Evolutionary conservation across 1,284 basidiomycete genomes (phyloP).

Genomic region (Phlebopus sp.): DNA sequence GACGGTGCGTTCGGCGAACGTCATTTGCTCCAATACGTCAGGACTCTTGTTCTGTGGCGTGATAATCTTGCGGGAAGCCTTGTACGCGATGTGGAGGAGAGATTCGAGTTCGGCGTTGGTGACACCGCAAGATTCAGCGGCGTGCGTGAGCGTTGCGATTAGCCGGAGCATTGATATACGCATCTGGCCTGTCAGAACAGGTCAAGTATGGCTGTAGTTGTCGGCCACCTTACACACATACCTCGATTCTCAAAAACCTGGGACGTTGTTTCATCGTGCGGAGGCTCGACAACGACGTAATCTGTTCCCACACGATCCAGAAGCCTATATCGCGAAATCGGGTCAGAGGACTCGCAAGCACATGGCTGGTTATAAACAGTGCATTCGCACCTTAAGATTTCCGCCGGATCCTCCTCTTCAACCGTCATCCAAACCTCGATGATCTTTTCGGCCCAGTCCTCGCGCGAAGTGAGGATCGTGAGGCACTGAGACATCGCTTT

Average conservation of each 20-base stretch:
- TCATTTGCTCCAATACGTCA: background rate
- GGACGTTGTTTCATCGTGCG: slow-evolving; percentile 11
- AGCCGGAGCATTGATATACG: slow-evolving; percentile 22
- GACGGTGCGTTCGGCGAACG: slow-evolving; percentile 13
- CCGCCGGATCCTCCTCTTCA: slow-evolving; percentile 11
- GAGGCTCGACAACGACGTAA: slow-evolving; percentile 13
- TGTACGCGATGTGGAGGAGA: slow-evolving; percentile 25
- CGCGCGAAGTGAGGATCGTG: slow-evolving; percentile 10
- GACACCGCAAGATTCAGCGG: slow-evolving; percentile 15
- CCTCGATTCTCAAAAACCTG: slow-evolving; percentile 23
- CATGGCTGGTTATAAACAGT: background rate
- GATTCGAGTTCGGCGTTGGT: slow-evolving; percentile 22
- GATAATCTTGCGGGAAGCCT: slow-evolving; percentile 16
- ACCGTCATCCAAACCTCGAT: slow-evolving; percentile 16
- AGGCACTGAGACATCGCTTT: slow-evolving; percentile 9
- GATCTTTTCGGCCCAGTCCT: slow-evolving; percentile 15
- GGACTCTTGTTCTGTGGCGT: background rate
- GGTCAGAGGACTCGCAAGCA: background rate
- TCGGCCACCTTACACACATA: background rate
- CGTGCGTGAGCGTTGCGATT: slow-evolving; percentile 20
- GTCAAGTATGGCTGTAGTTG: background rate
- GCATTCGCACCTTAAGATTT: slow-evolving; percentile 7
- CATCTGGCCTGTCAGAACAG: slow-evolving; percentile 8
- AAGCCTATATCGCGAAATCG: slow-evolving; percentile 13
- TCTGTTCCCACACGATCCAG: slow-evolving; percentile 10